A percentile compares a stretch with the other conserved stretches of the same genome.
Conservation (phyloP, 345 rosid species). For the Capsella bursapastoris region DNA sequence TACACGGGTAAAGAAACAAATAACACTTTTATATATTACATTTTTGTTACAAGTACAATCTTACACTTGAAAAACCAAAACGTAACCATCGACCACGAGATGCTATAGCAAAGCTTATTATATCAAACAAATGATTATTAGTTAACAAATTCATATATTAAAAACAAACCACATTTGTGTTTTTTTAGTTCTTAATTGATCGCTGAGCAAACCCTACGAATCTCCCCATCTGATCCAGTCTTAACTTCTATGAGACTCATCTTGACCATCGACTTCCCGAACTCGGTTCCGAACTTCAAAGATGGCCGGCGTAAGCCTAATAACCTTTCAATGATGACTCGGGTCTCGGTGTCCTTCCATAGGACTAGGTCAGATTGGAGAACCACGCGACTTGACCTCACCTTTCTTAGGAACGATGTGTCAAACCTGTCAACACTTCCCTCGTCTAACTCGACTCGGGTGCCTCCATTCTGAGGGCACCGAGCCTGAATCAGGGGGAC, state of each 20-base stretch:
- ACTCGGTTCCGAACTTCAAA: slow-evolving; percentile 49
- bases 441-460: slow-evolving; percentile 46
- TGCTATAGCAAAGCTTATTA: slow-evolving; percentile 25
- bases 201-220: slow-evolving; percentile 53
- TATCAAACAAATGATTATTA: slow-evolving; percentile 6
- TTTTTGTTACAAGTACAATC: slow-evolving; percentile 32
- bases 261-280: slow-evolving; percentile 58
- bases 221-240: slow-evolving; percentile 52
- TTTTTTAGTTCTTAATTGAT: not conserved
- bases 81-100: slow-evolving; percentile 14
- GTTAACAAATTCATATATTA: slow-evolving; percentile 7
- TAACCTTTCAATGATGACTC: slow-evolving; percentile 39
- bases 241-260: slow-evolving; percentile 62
- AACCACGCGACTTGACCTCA: slow-evolving; percentile 49
- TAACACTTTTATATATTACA: slow-evolving; percentile 11
- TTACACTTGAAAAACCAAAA: slow-evolving; percentile 23
- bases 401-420: slow-evolving; percentile 49
- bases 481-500: slow-evolving; percentile 32
- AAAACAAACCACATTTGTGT: slow-evolving; percentile 16
- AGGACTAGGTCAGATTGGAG: slow-evolving; percentile 49
- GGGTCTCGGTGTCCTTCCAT: slow-evolving; percentile 47
- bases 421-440: slow-evolving; percentile 50
- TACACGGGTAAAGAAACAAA: slow-evolving; percentile 22
- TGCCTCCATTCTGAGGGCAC: slow-evolving; percentile 41
- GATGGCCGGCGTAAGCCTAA: slow-evolving; percentile 39